phyloP scores from a whole-genome alignment of 208 protist genomes.

The Leishmania braziliensis region DNA sequence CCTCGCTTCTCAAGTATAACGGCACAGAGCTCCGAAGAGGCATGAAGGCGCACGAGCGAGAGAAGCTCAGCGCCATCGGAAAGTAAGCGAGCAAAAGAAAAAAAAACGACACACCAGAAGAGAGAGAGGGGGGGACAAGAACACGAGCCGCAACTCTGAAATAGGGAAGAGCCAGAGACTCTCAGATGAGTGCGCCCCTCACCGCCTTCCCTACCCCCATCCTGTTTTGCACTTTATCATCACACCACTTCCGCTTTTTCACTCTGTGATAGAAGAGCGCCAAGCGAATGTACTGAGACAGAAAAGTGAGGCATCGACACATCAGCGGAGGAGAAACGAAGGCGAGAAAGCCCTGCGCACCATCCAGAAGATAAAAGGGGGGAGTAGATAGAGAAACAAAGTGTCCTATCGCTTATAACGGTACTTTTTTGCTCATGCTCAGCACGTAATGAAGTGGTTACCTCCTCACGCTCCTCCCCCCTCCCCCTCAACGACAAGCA shows the following conservation, averaged over 20 bases:
- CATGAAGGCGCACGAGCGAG: background rate
- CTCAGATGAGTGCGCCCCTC: background rate
- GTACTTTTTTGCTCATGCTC: background rate
- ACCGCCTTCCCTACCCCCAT: background rate
- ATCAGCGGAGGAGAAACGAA: background rate
- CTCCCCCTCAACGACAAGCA: background rate
- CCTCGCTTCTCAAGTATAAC: too few relatives aligned
- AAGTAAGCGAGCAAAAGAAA: background rate
- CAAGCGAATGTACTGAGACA: background rate
- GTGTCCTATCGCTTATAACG: background rate
- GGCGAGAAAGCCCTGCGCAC: background rate
- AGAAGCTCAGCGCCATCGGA: background rate
- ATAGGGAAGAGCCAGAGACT: background rate
- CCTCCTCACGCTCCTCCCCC: background rate
- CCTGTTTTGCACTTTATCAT: background rate
- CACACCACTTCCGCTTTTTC: background rate
- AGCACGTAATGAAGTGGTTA: background rate
- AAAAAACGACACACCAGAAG: background rate
- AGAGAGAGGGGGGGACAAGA: background rate
- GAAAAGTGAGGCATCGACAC: background rate
- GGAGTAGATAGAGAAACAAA: background rate
- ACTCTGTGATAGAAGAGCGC: background rate
- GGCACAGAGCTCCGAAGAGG: background rate
- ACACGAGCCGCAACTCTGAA: background rate
- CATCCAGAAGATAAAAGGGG: background rate